Evolutionary conservation across 306 rosid genomes (phyloP).

Genomic region (Astragalus glycyphyllos): DNA sequence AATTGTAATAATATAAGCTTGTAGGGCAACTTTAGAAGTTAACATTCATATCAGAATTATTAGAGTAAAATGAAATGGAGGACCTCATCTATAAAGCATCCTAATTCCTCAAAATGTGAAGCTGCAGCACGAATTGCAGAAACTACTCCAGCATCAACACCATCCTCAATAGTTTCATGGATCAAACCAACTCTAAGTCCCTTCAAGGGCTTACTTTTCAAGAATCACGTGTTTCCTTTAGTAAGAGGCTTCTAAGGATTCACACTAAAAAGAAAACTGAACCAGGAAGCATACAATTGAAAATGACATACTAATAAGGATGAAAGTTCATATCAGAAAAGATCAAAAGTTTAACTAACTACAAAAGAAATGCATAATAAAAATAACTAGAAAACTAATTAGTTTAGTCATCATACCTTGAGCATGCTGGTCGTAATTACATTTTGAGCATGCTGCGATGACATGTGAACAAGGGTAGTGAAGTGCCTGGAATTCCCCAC

Average conservation of each 20-base stretch:
- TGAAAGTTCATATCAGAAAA: not conserved
- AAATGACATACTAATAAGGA: slow-evolving; percentile 33
- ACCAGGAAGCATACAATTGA: slow-evolving; percentile 58
- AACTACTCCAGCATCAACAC: slow-evolving; percentile 79
- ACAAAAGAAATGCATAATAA: not conserved
- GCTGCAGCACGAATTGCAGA: slow-evolving; percentile 82
- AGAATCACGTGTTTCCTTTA: not conserved
- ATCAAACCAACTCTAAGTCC: slow-evolving; percentile 89
- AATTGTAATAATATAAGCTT: slow-evolving; percentile 20
- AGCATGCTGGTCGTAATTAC: no score
- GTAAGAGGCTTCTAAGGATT: no score
- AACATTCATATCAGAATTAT: slow-evolving; percentile 17
- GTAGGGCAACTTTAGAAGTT: slow-evolving; percentile 30
- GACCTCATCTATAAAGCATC: slow-evolving; percentile 87
- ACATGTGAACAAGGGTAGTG: no score
- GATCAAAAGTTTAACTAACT: slow-evolving; percentile 8
- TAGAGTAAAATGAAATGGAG: slow-evolving; percentile 21
- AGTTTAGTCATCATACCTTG: no score
- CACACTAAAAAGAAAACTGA: slow-evolving; percentile 35
- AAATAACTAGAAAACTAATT: not conserved
- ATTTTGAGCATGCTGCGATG: no score
- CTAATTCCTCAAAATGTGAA: slow-evolving; percentile 87
- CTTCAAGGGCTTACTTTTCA: slow-evolving; percentile 84
- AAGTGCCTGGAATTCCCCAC: no score
- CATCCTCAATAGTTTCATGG: slow-evolving; percentile 82